Evolutionary conservation across 148 eudicot species (phyloP).

Genomic region (Hydrangea macrophylla): DNA sequence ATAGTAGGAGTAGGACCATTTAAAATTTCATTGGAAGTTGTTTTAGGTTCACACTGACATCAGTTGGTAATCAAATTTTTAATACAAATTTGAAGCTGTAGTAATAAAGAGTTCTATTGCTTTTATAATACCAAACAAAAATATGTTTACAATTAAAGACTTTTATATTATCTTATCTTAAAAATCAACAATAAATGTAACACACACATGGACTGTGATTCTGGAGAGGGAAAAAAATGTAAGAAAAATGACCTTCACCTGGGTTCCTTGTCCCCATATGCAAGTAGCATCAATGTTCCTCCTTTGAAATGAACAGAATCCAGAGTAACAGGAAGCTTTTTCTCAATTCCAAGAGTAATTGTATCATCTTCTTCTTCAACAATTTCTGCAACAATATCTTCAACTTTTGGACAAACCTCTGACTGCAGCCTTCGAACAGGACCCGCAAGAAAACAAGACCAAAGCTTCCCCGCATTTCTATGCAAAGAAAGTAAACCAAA

Average conservation of each 20-base stretch:
- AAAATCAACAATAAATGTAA: background rate
- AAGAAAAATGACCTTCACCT: constrained; percentile 34
- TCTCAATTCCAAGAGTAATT: constrained; percentile 46
- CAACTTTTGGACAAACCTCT: constrained; percentile 50
- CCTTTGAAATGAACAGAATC: constrained; percentile 88
- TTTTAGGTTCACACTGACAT: too few relatives aligned
- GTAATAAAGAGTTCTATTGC: too few relatives aligned
- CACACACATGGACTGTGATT: background rate
- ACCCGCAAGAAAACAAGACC: constrained; percentile 42
- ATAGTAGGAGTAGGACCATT: too few relatives aligned
- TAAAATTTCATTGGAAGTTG: too few relatives aligned
- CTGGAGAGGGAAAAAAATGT: too few relatives aligned
- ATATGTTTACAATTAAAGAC: background rate
- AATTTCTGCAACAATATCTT: constrained; percentile 56
- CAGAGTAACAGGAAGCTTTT: constrained; percentile 70
- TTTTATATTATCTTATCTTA: background rate
- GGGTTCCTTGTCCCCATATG: constrained; percentile 91
- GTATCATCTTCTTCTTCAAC: constrained; percentile 55
- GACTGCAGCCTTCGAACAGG: constrained; percentile 52
- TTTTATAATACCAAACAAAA: too few relatives aligned
- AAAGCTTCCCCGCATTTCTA: constrained; percentile 32
- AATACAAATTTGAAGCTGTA: too few relatives aligned
- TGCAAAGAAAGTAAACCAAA: constrained; percentile 23
- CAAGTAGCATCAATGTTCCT: constrained; percentile 88
- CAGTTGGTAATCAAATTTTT: too few relatives aligned